A percentile compares a stretch with the other conserved stretches of the same genome.
Evolutionary conservation across 2,329 filamentous ascomycete genomes (phyloP).

Genomic region (Beauveria rudraprayagi): DNA sequence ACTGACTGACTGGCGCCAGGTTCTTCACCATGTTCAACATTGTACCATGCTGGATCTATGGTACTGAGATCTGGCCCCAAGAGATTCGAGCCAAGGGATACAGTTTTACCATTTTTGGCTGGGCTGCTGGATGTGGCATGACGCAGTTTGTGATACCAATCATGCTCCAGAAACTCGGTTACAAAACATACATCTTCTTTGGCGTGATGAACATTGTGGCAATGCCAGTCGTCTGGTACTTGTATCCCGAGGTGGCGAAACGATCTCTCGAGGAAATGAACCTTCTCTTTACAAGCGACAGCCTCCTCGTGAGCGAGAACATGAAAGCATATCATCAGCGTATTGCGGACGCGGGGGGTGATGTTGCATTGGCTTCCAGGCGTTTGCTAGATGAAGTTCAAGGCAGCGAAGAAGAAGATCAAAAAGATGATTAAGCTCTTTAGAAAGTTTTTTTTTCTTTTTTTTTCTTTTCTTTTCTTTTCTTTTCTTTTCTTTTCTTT

Average conservation of each 20-base stretch:
- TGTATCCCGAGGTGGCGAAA: conserved; percentile 31
- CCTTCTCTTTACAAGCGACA: conserved; percentile 37
- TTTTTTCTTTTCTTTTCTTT: too few species aligned
- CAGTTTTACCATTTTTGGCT: conserved; percentile 50
- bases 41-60: conserved; percentile 26
- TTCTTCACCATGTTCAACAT: conserved; percentile 28
- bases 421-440: background rate
- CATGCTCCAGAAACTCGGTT: conserved; percentile 39
- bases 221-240: conserved; percentile 42
- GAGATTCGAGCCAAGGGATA: conserved; percentile 51
- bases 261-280: conserved; percentile 45
- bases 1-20: conserved; percentile 10
- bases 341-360: conserved; percentile 16
- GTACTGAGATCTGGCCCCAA: conserved; percentile 48
- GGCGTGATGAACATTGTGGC: conserved; percentile 42
- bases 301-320: conserved; percentile 34
- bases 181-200: conserved; percentile 44
- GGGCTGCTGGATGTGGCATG: conserved; percentile 50
- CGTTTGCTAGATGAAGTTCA: conserved; percentile 18
- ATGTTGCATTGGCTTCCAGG: conserved; percentile 16
- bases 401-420: background rate
- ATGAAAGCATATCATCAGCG: conserved; percentile 30
- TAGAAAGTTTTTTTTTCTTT: background rate
- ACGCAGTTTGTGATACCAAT: conserved; percentile 45
- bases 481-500: too few species aligned